phyloP scores from a whole-genome alignment of 345 rosid species.

The Erodium maritimum region DNA sequence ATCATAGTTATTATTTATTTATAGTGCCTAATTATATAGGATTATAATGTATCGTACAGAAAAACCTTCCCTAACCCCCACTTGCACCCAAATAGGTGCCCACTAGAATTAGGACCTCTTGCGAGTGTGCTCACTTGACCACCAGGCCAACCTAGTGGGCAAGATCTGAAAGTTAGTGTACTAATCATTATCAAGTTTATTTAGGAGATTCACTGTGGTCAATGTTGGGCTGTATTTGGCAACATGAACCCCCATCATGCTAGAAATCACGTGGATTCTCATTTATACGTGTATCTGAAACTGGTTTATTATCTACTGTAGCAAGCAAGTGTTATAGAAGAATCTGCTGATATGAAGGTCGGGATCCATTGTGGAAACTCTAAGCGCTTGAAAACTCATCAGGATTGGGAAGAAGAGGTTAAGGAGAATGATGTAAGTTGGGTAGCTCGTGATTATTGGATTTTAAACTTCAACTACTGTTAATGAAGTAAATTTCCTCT shows the following conservation, averaged over 20 bases:
- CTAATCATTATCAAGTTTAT: background rate
- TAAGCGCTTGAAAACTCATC: conserved; percentile 36
- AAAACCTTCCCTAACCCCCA: too few species aligned
- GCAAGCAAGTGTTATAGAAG: conserved; percentile 85
- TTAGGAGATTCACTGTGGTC: background rate
- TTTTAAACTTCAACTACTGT: background rate
- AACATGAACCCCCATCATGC: background rate
- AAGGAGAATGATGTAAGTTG: conserved; percentile 55
- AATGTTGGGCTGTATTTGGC: background rate
- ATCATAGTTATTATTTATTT: too few species aligned
- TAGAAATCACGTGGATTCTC: background rate
- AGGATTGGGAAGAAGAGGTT: conserved; percentile 70
- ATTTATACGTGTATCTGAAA: background rate
- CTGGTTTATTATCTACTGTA: conserved; percentile 18
- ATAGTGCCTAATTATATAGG: too few species aligned
- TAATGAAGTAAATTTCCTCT: background rate
- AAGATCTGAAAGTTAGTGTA: too few species aligned
- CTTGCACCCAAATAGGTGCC: too few species aligned
- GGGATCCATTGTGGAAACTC: conserved; percentile 50
- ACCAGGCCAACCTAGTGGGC: too few species aligned
- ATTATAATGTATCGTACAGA: too few species aligned
- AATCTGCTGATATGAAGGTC: conserved; percentile 60
- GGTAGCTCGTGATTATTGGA: too few species aligned
- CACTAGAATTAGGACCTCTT: too few species aligned
- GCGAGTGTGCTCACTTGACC: too few species aligned